Conservation (phyloP, 148 eudicot species). For the Rhododendron ferrugineum region DNA sequence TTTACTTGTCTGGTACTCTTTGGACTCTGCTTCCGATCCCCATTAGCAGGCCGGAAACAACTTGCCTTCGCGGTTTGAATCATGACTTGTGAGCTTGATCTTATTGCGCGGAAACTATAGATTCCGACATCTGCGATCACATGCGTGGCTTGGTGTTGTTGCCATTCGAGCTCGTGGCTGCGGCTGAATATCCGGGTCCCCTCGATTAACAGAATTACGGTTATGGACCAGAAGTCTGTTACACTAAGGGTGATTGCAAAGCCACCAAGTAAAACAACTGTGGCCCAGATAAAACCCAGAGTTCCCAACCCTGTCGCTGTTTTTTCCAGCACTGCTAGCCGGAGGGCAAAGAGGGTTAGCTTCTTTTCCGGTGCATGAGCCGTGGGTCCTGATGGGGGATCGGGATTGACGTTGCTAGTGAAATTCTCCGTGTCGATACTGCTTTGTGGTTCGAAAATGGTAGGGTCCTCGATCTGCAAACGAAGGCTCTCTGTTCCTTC, state of each 20-base stretch:
- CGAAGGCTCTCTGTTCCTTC: conserved; percentile 27
- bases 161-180: conserved; percentile 90
- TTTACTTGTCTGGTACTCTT: neutral
- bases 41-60: conserved; percentile 22
- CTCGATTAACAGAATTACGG: conserved; percentile 59
- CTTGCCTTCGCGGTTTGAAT: conserved; percentile 18
- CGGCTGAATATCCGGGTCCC: conserved; percentile 72
- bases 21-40: neutral
- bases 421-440: conserved; percentile 21
- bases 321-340: conserved; percentile 74
- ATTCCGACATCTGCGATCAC: conserved; percentile 37
- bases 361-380: conserved; percentile 61
- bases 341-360: conserved; percentile 76
- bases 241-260: conserved; percentile 65
- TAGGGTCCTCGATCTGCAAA: conserved; percentile 36
- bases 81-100: conserved; percentile 39
- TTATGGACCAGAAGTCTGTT: conserved; percentile 80
- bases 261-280: conserved; percentile 86
- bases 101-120: conserved; percentile 48
- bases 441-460: conserved; percentile 35
- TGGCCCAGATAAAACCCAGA: conserved; percentile 86
- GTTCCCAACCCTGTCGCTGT: conserved; percentile 75
- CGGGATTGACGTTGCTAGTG: conserved; percentile 20
- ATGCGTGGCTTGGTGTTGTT: conserved; percentile 72
- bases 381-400: neutral